Conservation (phyloP, 768 basidiomycete species). For the Termitomyces sp. region DNA sequence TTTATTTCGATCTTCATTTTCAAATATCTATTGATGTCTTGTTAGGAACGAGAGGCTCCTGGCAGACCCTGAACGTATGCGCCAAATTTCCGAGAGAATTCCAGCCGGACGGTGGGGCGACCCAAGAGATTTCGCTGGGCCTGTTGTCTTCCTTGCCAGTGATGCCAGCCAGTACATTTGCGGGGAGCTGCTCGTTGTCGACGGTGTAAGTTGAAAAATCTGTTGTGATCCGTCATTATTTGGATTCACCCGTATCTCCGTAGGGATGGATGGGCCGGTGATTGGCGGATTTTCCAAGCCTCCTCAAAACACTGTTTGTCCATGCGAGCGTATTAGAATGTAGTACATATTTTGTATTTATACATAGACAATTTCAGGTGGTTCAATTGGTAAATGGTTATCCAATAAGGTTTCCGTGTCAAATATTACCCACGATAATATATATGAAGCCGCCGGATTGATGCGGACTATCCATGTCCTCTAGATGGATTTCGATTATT, state of each 20-base stretch:
- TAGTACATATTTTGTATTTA: background rate
- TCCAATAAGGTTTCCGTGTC: background rate
- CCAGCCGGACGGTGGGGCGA: slow-evolving; percentile 71
- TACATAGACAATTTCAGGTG: background rate
- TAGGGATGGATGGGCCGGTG: slow-evolving; percentile 66
- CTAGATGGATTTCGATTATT: background rate
- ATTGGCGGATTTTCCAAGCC: slow-evolving; percentile 10
- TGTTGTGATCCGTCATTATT: slow-evolving; percentile 13
- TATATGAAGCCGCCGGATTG: background rate
- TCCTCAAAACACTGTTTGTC: too few relatives aligned
- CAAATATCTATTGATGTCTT: background rate
- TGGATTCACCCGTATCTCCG: slow-evolving; percentile 18
- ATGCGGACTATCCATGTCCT: background rate
- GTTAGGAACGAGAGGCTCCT: slow-evolving; percentile 47
- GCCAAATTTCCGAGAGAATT: slow-evolving; percentile 74
- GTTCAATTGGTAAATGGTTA: background rate
- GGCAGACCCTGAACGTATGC: slow-evolving; percentile 56
- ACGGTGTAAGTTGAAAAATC: slow-evolving; percentile 46
- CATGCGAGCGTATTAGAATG: background rate
- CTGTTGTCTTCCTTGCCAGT: slow-evolving; percentile 67
- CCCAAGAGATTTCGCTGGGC: slow-evolving; percentile 73
- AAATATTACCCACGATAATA: background rate
- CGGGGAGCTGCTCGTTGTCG: slow-evolving; percentile 69
- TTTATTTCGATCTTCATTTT: background rate
- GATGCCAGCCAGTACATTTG: slow-evolving; percentile 68